phyloP scores from a whole-genome alignment of 106 monocot genomes.

The Apostasia ramifera region DNA sequence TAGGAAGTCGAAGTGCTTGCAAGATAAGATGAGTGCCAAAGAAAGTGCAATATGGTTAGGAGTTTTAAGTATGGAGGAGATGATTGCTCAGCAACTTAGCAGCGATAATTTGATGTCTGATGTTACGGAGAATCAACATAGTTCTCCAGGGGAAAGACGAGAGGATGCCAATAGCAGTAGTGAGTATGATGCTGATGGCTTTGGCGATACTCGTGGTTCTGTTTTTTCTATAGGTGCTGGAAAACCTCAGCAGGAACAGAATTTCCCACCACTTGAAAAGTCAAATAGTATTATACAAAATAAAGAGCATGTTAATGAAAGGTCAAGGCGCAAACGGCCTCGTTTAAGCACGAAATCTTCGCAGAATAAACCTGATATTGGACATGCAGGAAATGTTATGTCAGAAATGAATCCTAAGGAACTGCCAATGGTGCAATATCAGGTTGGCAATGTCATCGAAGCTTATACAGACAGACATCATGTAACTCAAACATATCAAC shows the following conservation, averaged over 20 bases:
- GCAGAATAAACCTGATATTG: conserved; percentile 4
- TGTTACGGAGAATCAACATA: conserved; percentile 39
- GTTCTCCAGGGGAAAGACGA: conserved; percentile 31
- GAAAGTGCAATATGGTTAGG: conserved; percentile 90
- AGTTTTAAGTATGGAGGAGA: conserved; percentile 74
- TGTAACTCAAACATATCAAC: conserved; percentile 22
- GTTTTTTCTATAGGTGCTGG: conserved; percentile 28
- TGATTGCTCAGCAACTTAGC: conserved; percentile 16
- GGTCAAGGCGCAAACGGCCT: conserved; percentile 29
- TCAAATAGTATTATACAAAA: conserved; percentile 8
- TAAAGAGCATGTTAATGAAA: conserved; percentile 15
- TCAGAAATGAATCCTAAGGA: conserved; percentile 33
- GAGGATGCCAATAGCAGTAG: conserved; percentile 55
- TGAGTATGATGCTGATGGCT: conserved; percentile 50
- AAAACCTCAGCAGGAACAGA: conserved; percentile 10
- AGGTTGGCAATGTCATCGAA: conserved; percentile 10
- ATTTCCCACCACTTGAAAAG: conserved; percentile 14
- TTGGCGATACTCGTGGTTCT: conserved; percentile 45
- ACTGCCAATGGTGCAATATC: conserved; percentile 13
- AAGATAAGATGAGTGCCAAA: conserved; percentile 97
- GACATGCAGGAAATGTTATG: conserved; percentile 25
- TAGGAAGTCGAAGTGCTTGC: conserved; percentile 91
- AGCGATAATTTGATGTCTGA: conserved; percentile 48
- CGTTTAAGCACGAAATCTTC: conserved; percentile 13
- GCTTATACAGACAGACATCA: conserved; percentile 6